phyloP scores from a whole-genome alignment of 108 stramenopile genomes.

The Cyclostephanos invisitatus region DNA sequence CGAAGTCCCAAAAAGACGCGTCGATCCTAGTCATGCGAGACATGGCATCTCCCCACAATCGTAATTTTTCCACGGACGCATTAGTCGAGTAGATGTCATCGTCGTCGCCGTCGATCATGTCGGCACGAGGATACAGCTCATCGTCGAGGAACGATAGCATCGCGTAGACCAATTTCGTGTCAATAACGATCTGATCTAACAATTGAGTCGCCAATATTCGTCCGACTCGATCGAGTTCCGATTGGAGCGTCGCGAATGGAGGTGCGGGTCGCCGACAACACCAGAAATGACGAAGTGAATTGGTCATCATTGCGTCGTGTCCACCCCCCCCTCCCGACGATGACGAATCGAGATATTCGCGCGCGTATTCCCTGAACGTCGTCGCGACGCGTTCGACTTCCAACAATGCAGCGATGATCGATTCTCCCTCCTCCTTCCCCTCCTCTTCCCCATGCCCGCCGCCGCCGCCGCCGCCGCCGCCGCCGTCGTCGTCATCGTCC shows the following conservation, averaged over 20 bases:
- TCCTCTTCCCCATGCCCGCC: too few species aligned
- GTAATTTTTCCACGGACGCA: conserved; percentile 9
- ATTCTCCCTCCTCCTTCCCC: too few species aligned
- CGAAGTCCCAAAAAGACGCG: conserved; percentile 35
- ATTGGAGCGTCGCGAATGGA: not conserved
- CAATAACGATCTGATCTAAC: conserved; percentile 27
- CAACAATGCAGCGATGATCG: not conserved
- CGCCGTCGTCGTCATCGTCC: not conserved
- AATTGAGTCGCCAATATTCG: conserved; percentile 22
- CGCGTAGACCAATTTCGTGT: conserved; percentile 13
- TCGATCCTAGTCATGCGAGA: conserved; percentile 35
- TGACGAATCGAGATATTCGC: not conserved
- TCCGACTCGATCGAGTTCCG: conserved; percentile 19
- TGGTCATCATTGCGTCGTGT: not conserved
- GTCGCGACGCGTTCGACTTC: not conserved
- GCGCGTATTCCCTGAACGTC: not conserved
- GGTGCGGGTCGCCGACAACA: not conserved
- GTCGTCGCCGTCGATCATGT: not conserved
- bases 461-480: not conserved
- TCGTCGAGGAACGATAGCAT: conserved; percentile 24
- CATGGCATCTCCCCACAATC: conserved; percentile 22
- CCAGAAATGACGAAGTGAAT: not conserved
- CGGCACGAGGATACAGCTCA: conserved; percentile 16
- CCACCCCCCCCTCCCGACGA: not conserved
- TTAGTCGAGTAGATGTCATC: not conserved